Conservation (phyloP, 176 grass and related monocot species). For the Cenchrus purpureus region DNA sequence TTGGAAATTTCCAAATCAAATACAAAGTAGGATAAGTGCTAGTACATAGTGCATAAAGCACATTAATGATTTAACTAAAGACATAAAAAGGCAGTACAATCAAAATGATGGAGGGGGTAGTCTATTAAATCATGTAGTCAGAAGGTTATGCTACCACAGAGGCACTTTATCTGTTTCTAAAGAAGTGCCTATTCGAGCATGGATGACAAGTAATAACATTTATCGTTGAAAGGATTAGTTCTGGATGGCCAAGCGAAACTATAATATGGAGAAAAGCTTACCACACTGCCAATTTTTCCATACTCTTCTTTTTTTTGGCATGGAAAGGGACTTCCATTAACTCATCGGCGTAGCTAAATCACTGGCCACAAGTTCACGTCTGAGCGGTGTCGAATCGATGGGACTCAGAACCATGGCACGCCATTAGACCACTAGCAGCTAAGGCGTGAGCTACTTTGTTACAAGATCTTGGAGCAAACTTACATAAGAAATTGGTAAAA, state of each 20-base stretch:
- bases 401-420: no score
- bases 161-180: not conserved
- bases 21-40: not conserved
- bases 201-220: not conserved
- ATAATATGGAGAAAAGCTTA: slow-evolving; percentile 37
- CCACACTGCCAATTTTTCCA: slow-evolving; percentile 82
- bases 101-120: not conserved
- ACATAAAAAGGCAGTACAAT: not conserved
- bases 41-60: not conserved
- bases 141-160: not conserved
- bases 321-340: no score
- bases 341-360: no score
- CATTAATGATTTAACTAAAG: not conserved
- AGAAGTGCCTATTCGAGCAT: not conserved
- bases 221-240: not conserved
- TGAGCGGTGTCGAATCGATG: no score
- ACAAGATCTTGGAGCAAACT: no score
- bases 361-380: no score
- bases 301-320: slow-evolving; percentile 70
- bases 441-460: no score
- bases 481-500: no score
- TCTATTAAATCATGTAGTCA: not conserved
- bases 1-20: slow-evolving; percentile 18
- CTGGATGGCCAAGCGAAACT: not conserved
- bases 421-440: no score